Evolutionary conservation across 2,329 filamentous ascomycete genomes (phyloP).

Genomic region (Penicillium sp.): DNA sequence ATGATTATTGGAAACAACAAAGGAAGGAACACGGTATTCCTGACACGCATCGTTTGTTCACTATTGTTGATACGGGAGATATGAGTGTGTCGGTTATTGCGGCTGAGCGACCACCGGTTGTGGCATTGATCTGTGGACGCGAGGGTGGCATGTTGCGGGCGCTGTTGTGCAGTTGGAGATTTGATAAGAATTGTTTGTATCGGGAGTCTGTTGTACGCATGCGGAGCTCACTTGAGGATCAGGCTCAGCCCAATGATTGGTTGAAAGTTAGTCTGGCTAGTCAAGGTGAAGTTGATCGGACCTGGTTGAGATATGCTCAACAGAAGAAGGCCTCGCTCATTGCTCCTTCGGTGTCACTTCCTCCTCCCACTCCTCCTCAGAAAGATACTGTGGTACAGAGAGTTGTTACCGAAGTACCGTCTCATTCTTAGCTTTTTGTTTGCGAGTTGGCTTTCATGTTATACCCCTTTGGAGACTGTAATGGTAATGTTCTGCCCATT

Average conservation of each 20-base stretch:
- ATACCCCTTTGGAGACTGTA: neutral
- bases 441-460: neutral
- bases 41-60: constrained; percentile 27
- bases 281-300: constrained; percentile 9
- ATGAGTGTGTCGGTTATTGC: constrained; percentile 32
- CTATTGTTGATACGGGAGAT: constrained; percentile 33
- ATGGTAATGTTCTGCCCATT: neutral
- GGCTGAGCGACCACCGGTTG: constrained; percentile 30
- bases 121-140: constrained; percentile 28
- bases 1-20: constrained; percentile 4
- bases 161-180: constrained; percentile 26
- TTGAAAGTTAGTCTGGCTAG: constrained; percentile 18
- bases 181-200: constrained; percentile 18
- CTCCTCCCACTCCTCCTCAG: neutral
- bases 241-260: constrained; percentile 14
- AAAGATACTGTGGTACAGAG: neutral
- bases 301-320: neutral
- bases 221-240: constrained; percentile 14
- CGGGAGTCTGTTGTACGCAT: constrained; percentile 18
- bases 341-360: neutral
- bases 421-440: neutral
- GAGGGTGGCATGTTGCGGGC: constrained; percentile 35
- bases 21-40: constrained; percentile 2
- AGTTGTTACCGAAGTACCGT: neutral
- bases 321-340: neutral